Base-by-base conservation (phyloP, 306 rosid genomes). In the Sicyos edulis region DNA sequence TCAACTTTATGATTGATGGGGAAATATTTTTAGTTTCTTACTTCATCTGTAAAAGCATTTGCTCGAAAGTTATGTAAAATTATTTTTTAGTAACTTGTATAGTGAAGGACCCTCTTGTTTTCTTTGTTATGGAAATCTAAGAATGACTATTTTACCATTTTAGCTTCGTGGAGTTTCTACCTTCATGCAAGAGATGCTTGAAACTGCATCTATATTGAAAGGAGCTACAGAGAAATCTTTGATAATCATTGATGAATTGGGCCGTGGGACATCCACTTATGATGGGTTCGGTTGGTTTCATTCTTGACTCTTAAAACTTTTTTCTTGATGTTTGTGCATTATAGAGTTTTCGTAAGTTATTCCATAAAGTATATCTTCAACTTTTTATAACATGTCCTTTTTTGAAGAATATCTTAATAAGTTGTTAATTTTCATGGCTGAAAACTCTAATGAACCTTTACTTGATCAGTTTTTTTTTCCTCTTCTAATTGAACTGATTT, bases 121-220 rank as follows among this genome's bases (percentile, higher is more conserved):
- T 9, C 22, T 56, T 56, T 57, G 66, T 42, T n/a, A 19, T 57
- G 51, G 19, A 22, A 66, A 29, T 16, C 60, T 40, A 29, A 67
- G 58, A 14, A 37, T 74, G 37, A 13, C 22, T 47, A 47, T 7
- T 71, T 24, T 69, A 74, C n/a, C 73, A 34, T 59, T 65, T 63
- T 89, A 93, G 99, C 91, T 93, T 66, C 99, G 88, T 17, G 99
- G 99, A 75, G 95, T 93, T 79, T 93, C 99, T 71, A 93, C 99
- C 67, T 93, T 91, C 63, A 93, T 93, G 99, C 97, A 88, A 91
- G 99, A 93, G 86, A 93, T 93, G 99, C 99, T 93, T 29, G 99
- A 93, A 85, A 93, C 97, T 75, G 87, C 99, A 76, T 93, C 97
- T 24, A 91, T 93, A 79, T 76, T 93, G 84, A 93, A 86, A 85